Percentiles rank a stretch among this genome's conserved stretches.
These are phyloP conservation scores for Escallonia rubra DNA, from an alignment of 129 eudicot species.

Conservation along the genomic window DNA sequence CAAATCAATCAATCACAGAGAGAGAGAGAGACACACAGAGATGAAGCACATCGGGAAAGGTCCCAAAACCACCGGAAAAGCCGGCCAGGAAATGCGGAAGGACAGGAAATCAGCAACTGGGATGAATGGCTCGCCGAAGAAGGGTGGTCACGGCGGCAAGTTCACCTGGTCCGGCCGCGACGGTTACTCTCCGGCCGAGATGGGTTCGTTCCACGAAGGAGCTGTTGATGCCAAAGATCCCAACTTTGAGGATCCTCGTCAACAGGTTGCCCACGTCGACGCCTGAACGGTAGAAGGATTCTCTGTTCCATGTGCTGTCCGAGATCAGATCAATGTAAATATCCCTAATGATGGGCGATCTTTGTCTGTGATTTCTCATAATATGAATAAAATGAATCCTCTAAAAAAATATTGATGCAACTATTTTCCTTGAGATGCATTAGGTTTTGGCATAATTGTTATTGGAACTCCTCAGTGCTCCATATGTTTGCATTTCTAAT, in stretches of 20 bases:
- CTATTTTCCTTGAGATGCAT: too few relatives aligned
- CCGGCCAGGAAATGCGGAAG: slow-evolving; percentile 33
- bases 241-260: slow-evolving; percentile 46
- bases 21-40: slow-evolving; percentile 10
- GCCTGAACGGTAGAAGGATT: too few relatives aligned
- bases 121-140: slow-evolving; percentile 72
- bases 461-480: too few relatives aligned
- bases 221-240: slow-evolving; percentile 36
- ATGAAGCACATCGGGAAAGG: slow-evolving; percentile 62
- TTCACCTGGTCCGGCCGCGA: slow-evolving; percentile 83
- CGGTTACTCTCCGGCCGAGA: slow-evolving; percentile 45
- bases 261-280: too few relatives aligned
- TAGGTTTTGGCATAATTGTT: too few relatives aligned
- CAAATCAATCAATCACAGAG: background rate
- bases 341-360: background rate
- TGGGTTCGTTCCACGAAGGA: slow-evolving; percentile 24
- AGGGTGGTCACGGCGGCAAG: slow-evolving; percentile 91
- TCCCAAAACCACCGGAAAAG: slow-evolving; percentile 27
- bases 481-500: too few relatives aligned
- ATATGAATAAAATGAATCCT: too few relatives aligned
- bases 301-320: background rate
- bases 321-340: background rate
- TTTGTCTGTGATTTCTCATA: background rate
- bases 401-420: too few relatives aligned
- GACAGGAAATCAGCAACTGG: slow-evolving; percentile 74